Evolutionary conservation across 148 eudicot species (phyloP).

Genomic region (Arctostaphylos glauca): DNA sequence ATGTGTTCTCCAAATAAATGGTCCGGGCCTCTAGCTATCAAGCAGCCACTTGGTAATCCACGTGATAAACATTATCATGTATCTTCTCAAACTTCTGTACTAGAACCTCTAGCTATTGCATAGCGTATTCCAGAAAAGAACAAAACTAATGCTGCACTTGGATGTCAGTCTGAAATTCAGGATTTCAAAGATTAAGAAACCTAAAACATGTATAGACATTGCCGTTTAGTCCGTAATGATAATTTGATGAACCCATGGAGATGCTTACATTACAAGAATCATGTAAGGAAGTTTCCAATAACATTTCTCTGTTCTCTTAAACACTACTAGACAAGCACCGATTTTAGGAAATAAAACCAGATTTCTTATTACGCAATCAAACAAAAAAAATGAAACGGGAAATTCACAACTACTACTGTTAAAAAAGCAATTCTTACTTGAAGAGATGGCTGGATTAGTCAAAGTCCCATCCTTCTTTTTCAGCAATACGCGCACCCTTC

Average conservation of each 20-base stretch:
- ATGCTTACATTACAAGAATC: not conserved
- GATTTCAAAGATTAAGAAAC: not conserved
- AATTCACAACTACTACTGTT: not conserved
- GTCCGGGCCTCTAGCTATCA: not conserved
- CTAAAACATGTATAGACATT: not conserved
- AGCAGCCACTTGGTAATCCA: not conserved
- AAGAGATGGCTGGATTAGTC: constrained; percentile 59
- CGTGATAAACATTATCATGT: not conserved
- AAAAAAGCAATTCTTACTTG: constrained; percentile 50
- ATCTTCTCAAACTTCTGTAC: not conserved
- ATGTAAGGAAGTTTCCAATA: not conserved
- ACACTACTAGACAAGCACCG: not conserved
- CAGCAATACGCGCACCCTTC: constrained; percentile 78
- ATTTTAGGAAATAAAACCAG: not conserved
- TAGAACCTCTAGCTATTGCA: not conserved
- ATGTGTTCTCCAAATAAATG: not conserved
- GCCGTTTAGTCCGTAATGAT: not conserved
- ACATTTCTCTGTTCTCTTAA: not conserved
- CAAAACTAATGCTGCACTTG: not conserved
- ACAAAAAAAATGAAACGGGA: not conserved
- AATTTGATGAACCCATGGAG: not conserved
- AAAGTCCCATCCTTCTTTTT: constrained; percentile 70
- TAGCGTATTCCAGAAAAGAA: not conserved
- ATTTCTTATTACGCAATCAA: not conserved
- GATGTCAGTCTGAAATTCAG: not conserved